These are phyloP conservation scores for Sclerotiophoma versabilis DNA, from an alignment of 2,329 filamentous ascomycete species.

Conservation along the genomic window DNA sequence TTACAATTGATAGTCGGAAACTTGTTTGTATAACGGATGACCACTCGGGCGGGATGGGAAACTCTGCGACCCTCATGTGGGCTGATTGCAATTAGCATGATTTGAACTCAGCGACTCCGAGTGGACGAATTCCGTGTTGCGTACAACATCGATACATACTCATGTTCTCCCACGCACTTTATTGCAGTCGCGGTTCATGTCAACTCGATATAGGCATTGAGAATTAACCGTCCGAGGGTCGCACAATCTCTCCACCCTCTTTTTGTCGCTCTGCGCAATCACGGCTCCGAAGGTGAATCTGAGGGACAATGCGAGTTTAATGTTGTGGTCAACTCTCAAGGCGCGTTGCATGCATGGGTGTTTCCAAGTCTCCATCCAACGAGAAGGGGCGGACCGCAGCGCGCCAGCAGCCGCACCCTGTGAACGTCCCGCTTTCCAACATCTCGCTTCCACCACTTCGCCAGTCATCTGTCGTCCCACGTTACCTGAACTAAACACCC, in stretches of 20 bases:
- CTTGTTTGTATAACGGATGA: no score
- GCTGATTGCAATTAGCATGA: no score
- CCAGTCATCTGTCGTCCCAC: neutral
- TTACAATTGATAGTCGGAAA: neutral
- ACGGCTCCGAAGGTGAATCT: neutral
- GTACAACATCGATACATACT: no score
- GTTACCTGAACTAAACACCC: neutral
- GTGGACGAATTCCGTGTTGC: no score
- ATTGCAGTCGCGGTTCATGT: no score
- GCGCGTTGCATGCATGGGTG: neutral
- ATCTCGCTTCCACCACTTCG: neutral
- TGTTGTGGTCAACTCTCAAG: neutral
- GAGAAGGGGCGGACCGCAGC: conserved; percentile 3
- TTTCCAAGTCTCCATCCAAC: neutral
- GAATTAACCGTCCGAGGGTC: no score
- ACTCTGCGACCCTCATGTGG: neutral
- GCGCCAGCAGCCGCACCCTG: neutral
- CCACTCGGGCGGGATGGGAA: no score
- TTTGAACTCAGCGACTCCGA: no score
- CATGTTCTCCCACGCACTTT: no score
- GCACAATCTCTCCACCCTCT: neutral
- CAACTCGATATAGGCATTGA: no score
- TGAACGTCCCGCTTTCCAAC: neutral
- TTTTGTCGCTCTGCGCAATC: neutral
- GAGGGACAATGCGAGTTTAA: neutral